These are phyloP conservation scores for Guadua angustifolia DNA, from an alignment of 176 grass and related monocot species.

Conservation along the genomic window DNA sequence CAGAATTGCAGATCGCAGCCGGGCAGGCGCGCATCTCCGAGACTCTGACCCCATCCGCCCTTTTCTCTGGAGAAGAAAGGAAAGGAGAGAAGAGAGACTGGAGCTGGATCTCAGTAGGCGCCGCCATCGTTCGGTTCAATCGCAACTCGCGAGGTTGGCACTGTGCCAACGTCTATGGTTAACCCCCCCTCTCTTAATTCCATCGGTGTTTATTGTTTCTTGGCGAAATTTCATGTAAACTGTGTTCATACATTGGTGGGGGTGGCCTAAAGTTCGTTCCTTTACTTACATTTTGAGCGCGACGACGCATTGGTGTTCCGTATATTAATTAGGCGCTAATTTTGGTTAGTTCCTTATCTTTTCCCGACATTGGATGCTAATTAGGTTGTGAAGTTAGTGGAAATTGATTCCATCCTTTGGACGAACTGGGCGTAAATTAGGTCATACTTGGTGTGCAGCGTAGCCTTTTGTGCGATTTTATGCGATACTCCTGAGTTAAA, in stretches of 20 bases:
- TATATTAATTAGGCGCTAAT: neutral
- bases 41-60: too few species aligned
- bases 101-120: neutral
- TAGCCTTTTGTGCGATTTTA: neutral
- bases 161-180: neutral
- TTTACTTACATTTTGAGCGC: neutral
- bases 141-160: neutral
- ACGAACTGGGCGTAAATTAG: neutral
- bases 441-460: neutral
- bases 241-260: neutral
- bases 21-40: too few species aligned
- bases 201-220: neutral
- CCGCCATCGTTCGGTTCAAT: neutral
- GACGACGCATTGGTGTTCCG: neutral
- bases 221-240: neutral
- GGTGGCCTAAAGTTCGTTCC: neutral
- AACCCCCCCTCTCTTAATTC: neutral
- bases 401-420: neutral
- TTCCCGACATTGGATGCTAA: neutral
- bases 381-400: neutral
- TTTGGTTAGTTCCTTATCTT: neutral
- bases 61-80: too few species aligned
- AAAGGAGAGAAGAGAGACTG: too few species aligned
- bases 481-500: neutral
- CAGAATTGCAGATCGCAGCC: too few species aligned